Conservation (phyloP, 441 rosid species). For the Erysimum pusillum region DNA sequence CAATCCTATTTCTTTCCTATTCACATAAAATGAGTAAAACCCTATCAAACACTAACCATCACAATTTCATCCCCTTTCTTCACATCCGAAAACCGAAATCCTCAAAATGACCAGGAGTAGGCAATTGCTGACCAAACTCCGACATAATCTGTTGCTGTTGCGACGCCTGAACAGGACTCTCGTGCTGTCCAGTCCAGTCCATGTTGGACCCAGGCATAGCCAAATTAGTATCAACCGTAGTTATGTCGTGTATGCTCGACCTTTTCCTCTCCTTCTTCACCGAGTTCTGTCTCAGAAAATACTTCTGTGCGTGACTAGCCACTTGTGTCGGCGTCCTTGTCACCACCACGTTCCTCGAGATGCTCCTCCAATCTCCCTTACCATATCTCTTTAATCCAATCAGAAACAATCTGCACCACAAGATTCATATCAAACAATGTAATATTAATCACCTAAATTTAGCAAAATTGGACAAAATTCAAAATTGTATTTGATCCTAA, state of each 20-base stretch:
- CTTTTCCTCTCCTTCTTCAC: conserved; percentile 74
- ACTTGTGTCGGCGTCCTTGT: conserved; percentile 84
- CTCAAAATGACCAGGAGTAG: conserved; percentile 36
- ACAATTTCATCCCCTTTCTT: background rate
- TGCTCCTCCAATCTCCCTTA: conserved; percentile 88
- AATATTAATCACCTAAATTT: conserved; percentile 19
- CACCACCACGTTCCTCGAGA: conserved; percentile 73
- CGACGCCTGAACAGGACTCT: conserved; percentile 45
- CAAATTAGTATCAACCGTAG: conserved; percentile 53
- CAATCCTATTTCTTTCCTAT: conserved; percentile 39
- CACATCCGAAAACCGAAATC: conserved; percentile 44
- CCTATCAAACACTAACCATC: background rate
- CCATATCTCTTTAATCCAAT: conserved; percentile 62
- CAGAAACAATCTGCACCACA: conserved; percentile 62
- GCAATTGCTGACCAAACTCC: conserved; percentile 38
- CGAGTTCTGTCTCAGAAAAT: conserved; percentile 63
- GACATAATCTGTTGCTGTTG: conserved; percentile 31
- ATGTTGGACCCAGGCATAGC: conserved; percentile 44
- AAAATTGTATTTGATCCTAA: background rate
- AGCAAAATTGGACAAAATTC: background rate
- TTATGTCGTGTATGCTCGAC: conserved; percentile 79
- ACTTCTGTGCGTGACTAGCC: conserved; percentile 89
- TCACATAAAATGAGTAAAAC: conserved; percentile 42
- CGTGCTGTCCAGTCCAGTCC: conserved; percentile 50
- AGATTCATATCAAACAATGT: background rate